Evolutionary conservation across 2,329 filamentous ascomycete species (phyloP), one percentile per base, ranked within the genome.

Genomic region (Phialophora macrospora): DNA sequence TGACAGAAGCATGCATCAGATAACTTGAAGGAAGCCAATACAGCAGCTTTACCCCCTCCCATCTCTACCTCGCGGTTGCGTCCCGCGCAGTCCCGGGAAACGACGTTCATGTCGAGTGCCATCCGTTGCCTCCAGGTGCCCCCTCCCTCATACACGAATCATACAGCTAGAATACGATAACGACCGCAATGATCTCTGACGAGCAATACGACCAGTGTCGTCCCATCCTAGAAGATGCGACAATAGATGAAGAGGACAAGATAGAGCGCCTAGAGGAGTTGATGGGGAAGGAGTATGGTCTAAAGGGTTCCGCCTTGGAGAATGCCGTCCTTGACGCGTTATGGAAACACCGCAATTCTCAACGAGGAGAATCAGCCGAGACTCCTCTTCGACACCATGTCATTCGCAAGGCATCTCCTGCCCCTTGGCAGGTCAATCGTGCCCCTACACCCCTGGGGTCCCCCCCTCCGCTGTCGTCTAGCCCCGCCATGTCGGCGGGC

Each of bases 161-260:
- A 44, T 44, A 24, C 56, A 60, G 8, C 22, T 55, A 62, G 56
- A 63, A 55, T 48, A 46, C 46, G 14, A 55, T 67, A 65, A 69
- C 67, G 65, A 66, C 65, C 67, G 65, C 63, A 76, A 97, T 98
- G 94, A 89, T 97, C 69, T 91, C 93, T 73, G 94, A 98, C 83
- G 88, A 93, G 73, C 88, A 94, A 63, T 96, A 96, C 82, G 93
- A 97, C 73, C 86, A 95, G 74, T 97, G 93, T 78, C 87, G 96
- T 76, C 91, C 92, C 60, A 87, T 97, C 75, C 86, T 99, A 70
- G 89, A 95, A 81, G 90, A 97, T 79, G 81, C 87, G 65, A 83
- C 85, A 62, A 84, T 97, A 68, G 92, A 96, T 73, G 95, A 98
- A 70, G 95, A 99, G 79, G 94, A 97, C 75, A 96, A 95, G 83